A percentile compares a stretch with the other conserved stretches of the same genome.
These are phyloP conservation scores for Verticillium zaregamsianum DNA, from an alignment of 2,329 filamentous ascomycete genomes.

Conservation along the genomic window DNA sequence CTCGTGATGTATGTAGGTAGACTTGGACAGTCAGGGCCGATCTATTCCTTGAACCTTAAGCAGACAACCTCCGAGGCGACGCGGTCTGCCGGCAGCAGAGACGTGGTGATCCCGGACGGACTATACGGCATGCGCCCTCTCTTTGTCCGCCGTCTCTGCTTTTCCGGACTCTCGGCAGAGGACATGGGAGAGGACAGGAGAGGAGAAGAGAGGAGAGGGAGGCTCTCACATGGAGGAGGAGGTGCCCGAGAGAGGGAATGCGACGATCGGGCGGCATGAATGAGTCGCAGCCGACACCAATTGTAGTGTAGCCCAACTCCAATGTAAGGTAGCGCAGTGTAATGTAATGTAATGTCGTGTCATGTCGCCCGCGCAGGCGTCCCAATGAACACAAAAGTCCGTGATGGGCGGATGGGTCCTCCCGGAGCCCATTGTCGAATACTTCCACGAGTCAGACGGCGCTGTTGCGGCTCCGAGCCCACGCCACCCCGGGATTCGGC, in stretches of 20 bases:
- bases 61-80: background rate
- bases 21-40: no score
- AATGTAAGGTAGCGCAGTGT: no score
- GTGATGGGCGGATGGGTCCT: background rate
- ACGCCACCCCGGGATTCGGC: background rate
- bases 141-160: background rate
- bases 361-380: background rate
- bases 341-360: background rate
- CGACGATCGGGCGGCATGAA: background rate
- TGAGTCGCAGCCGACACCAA: background rate
- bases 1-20: no score
- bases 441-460: background rate
- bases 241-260: background rate
- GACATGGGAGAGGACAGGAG: background rate
- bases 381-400: background rate
- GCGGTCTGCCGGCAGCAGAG: background rate
- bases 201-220: background rate
- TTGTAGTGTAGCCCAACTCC: no score
- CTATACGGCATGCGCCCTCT: background rate
- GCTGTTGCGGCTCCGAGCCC: background rate
- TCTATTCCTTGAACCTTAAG: no score
- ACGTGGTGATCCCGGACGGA: background rate
- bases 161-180: background rate
- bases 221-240: background rate
- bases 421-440: background rate